A percentile compares a stretch with the other conserved stretches of the same genome.
phyloP scores from a whole-genome alignment of 1,139 yeast genomes.

The Casaregolazyma lundiana region DNA sequence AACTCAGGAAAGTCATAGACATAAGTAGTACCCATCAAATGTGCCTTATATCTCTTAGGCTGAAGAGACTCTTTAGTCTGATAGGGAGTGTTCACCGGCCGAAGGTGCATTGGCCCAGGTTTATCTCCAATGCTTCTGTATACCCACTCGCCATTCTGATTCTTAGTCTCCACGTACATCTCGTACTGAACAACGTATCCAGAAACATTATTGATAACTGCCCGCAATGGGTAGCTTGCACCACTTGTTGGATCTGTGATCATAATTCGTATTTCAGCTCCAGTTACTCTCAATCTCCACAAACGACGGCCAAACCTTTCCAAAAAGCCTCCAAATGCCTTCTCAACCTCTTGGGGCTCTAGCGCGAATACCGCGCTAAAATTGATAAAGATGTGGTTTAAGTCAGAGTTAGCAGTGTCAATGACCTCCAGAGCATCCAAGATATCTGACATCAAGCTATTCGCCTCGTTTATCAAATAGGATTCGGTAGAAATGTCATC shows the following conservation, averaged over 20 bases:
- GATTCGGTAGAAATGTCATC: constrained; percentile 91
- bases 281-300: constrained; percentile 94
- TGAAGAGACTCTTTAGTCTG: constrained; percentile 97
- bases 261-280: constrained; percentile 95
- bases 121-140: constrained; percentile 82
- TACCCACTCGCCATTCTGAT: constrained; percentile 90
- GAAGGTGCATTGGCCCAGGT: constrained; percentile 95
- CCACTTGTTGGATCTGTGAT: constrained; percentile 88
- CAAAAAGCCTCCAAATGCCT: constrained; percentile 95
- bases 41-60: constrained; percentile 98
- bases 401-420: constrained; percentile 90
- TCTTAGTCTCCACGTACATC: constrained; percentile 88
- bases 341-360: constrained; percentile 92
- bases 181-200: constrained; percentile 97
- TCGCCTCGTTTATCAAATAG: constrained; percentile 92
- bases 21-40: constrained; percentile 95
- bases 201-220: constrained; percentile 90
- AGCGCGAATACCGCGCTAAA: constrained; percentile 93
- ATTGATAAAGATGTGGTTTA: constrained; percentile 94
- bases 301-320: constrained; percentile 96
- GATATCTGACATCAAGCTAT: constrained; percentile 91
- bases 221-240: constrained; percentile 90
- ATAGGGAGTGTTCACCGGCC: constrained; percentile 92
- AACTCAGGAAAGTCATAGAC: constrained; percentile 98
- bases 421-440: constrained; percentile 91